Conservation (phyloP, 768 basidiomycete genomes). For the Amanita rimosa region DNA sequence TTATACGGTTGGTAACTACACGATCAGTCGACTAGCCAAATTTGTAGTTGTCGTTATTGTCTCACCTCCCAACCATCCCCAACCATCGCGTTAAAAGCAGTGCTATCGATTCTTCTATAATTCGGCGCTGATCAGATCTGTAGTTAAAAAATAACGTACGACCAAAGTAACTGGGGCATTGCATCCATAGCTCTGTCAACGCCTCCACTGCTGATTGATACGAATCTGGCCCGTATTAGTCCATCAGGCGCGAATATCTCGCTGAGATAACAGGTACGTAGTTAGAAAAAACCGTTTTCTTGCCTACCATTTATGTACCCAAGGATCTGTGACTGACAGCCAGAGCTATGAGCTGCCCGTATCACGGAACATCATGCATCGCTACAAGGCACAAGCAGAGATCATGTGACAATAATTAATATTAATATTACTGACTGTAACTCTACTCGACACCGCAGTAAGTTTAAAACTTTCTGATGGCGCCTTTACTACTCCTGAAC, state of each 20-base stretch:
- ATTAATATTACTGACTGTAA: too few species aligned
- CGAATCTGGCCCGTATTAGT: slow-evolving; percentile 47
- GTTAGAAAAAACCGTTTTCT: not conserved
- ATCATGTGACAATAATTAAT: too few species aligned
- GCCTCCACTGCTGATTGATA: too few species aligned
- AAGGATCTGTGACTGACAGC: too few species aligned
- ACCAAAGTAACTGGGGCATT: slow-evolving; percentile 24
- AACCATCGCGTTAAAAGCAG: too few species aligned
- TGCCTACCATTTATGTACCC: not conserved
- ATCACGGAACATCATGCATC: too few species aligned
- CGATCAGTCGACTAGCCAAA: not conserved
- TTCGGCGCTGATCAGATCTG: not conserved
- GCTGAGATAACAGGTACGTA: too few species aligned
- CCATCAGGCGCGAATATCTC: slow-evolving; percentile 41
- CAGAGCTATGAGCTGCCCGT: too few species aligned
- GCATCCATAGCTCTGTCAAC: slow-evolving; percentile 47
- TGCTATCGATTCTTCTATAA: slow-evolving; percentile 9
- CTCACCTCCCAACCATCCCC: slow-evolving; percentile 25
- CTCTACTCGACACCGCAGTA: too few species aligned
- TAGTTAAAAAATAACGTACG: slow-evolving; percentile 7
- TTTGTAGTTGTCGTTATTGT: not conserved
- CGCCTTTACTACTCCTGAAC: too few species aligned
- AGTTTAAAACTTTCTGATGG: too few species aligned
- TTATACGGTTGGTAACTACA: slow-evolving; percentile 40
- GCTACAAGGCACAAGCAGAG: too few species aligned